These are phyloP conservation scores for Candolleomyces eurysporus DNA, from an alignment of 768 basidiomycete species.

Conservation along the genomic window DNA sequence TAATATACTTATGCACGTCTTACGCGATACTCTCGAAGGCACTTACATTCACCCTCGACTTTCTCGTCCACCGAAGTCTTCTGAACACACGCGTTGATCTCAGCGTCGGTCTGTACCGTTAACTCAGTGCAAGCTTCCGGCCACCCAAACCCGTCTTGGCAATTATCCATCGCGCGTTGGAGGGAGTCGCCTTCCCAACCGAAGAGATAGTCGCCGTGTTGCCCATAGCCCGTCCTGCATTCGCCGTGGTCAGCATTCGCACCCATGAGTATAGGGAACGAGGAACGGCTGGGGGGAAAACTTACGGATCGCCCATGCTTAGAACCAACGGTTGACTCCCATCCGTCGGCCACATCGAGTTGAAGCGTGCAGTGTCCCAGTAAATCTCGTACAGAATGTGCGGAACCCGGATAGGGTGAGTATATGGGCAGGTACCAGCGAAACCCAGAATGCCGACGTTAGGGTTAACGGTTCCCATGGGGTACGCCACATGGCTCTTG, in stretches of 20 bases:
- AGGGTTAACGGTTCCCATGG: neutral
- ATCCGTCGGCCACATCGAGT: constrained; percentile 1
- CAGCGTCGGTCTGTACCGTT: constrained; percentile 2
- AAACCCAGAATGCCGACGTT: constrained; percentile 5
- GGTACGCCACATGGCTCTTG: neutral
- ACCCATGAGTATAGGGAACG: neutral
- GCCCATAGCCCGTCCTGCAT: constrained; percentile 2
- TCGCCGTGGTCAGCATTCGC: neutral
- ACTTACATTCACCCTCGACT: constrained; percentile 5
- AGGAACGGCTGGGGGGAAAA: neutral
- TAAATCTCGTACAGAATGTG: constrained; percentile 5
- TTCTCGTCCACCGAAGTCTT: neutral
- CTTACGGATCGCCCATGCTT: constrained; percentile 2
- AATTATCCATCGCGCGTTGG: constrained; percentile 9
- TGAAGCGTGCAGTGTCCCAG: constrained; percentile 10
- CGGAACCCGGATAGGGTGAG: constrained; percentile 8
- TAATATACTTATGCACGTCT: neutral
- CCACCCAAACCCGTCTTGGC: neutral
- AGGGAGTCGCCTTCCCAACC: constrained; percentile 11
- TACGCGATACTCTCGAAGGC: neutral
- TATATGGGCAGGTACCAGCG: neutral
- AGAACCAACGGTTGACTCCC: constrained; percentile 4
- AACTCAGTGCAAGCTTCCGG: constrained; percentile 1
- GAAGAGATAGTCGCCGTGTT: constrained; percentile 9
- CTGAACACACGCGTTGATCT: constrained; percentile 3